Conservation (phyloP, 2,329 filamentous ascomycete genomes). For the Diplodia sapinea region DNA sequence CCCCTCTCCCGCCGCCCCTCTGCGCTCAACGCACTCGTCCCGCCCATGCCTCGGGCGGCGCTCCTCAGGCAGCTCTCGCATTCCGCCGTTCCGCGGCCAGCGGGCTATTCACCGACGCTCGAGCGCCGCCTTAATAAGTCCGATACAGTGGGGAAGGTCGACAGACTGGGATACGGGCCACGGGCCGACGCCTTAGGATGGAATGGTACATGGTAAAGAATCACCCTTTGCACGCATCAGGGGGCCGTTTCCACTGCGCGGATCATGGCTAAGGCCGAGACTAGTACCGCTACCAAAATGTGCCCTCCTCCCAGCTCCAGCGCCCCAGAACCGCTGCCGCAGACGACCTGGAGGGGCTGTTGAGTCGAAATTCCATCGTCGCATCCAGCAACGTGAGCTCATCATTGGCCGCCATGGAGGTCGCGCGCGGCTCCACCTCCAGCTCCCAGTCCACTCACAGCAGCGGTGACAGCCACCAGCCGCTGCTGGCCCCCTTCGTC, state of each 20-base stretch:
- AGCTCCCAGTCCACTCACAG: slow-evolving; percentile 46
- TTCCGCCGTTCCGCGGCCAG: slow-evolving; percentile 23
- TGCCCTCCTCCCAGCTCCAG: slow-evolving; percentile 29
- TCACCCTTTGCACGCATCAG: slow-evolving; percentile 28
- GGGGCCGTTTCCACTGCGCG: slow-evolving; percentile 25
- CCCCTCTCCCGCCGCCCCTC: not conserved
- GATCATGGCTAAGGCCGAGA: slow-evolving; percentile 30
- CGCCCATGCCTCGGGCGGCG: slow-evolving; percentile 30
- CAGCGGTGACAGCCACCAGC: slow-evolving; percentile 36
- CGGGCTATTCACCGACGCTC: slow-evolving; percentile 28
- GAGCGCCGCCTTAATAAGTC: slow-evolving; percentile 30
- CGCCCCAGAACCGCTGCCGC: slow-evolving; percentile 23
- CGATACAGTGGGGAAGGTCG: slow-evolving; percentile 30
- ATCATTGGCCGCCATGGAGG: slow-evolving; percentile 43
- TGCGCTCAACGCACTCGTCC: slow-evolving; percentile 4
- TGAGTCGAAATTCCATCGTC: slow-evolving; percentile 30
- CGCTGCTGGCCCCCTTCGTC: slow-evolving; percentile 63
- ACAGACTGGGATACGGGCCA: slow-evolving; percentile 29
- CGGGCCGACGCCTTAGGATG: slow-evolving; percentile 31
- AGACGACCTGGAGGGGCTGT: slow-evolving; percentile 28
- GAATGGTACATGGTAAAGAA: slow-evolving; percentile 33
- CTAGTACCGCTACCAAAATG: slow-evolving; percentile 33
- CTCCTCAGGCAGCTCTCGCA: slow-evolving; percentile 11
- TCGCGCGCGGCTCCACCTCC: slow-evolving; percentile 47
- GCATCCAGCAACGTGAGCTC: slow-evolving; percentile 29